Evolutionary conservation across 2,329 filamentous ascomycete species (phyloP).

Genomic region (Magnaporthiopsis poae): DNA sequence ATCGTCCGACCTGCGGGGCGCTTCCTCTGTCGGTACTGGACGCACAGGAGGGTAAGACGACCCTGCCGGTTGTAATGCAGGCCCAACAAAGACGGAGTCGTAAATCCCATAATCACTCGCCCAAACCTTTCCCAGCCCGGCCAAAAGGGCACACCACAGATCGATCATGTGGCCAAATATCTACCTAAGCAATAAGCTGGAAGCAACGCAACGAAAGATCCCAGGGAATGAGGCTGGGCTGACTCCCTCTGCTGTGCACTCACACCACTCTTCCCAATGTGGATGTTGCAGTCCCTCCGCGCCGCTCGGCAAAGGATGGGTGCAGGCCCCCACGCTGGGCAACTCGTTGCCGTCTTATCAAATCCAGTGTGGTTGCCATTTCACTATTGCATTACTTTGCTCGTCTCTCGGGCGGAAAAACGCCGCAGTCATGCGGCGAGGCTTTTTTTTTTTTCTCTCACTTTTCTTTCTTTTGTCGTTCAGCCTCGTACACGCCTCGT

Average conservation of each 20-base stretch:
- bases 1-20: neutral
- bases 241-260: neutral
- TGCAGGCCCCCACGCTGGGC: neutral
- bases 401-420: neutral
- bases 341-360: neutral
- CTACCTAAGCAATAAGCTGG: too few relatives aligned
- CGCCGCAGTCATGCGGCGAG: neutral
- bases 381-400: neutral
- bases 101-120: neutral
- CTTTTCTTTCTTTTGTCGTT: neutral
- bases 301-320: neutral
- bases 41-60: neutral
- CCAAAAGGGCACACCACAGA: neutral
- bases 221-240: neutral
- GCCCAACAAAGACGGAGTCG: neutral
- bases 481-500: neutral
- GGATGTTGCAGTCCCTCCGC: neutral
- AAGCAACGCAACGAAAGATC: neutral
- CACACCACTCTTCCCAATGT: neutral
- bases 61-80: neutral
- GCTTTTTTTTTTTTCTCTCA: neutral
- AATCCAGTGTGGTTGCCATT: neutral
- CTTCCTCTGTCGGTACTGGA: neutral
- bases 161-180: constrained; percentile 1
- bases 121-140: neutral